Evolutionary conservation across 164 flowering plant genomes (phyloP).

Genomic region (Buxus sempervirens): DNA sequence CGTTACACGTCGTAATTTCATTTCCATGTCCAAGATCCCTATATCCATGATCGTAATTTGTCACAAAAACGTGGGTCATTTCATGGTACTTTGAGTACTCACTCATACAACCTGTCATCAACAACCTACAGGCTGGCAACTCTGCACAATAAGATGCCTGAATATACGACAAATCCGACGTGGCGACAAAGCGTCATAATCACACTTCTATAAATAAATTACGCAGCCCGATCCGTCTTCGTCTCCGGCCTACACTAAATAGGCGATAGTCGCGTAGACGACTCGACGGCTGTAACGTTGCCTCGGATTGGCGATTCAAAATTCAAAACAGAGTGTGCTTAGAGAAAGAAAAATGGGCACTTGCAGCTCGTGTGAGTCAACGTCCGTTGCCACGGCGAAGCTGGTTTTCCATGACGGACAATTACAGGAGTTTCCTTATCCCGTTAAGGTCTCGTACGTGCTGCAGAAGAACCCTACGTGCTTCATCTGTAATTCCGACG

Average conservation of each 20-base stretch:
- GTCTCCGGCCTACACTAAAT: background rate
- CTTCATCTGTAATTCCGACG: conserved; percentile 86
- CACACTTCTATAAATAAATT: background rate
- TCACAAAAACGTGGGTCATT: background rate
- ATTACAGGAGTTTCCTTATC: conserved; percentile 63
- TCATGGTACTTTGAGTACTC: background rate
- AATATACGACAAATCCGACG: conserved; percentile 15
- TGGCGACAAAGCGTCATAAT: conserved; percentile 1
- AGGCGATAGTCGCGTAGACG: too few species aligned
- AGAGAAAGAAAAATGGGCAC: conserved; percentile 31
- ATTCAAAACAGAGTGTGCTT: too few species aligned
- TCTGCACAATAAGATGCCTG: background rate
- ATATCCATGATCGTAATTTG: background rate
- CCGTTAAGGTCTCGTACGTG: conserved; percentile 64
- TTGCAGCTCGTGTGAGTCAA: conserved; percentile 52
- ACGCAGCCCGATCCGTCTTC: background rate
- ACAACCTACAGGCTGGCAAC: conserved; percentile 22
- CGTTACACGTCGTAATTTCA: too few species aligned
- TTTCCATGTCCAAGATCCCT: background rate
- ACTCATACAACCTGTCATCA: conserved; percentile 19
- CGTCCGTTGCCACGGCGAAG: conserved; percentile 60
- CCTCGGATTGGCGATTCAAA: too few species aligned
- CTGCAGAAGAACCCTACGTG: conserved; percentile 46
- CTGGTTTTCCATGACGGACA: conserved; percentile 64
- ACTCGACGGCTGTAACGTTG: too few species aligned